Evolutionary conservation across 2,329 filamentous ascomycete species (phyloP).

Genomic region (Monilinia vaccinii-corymbosi): DNA sequence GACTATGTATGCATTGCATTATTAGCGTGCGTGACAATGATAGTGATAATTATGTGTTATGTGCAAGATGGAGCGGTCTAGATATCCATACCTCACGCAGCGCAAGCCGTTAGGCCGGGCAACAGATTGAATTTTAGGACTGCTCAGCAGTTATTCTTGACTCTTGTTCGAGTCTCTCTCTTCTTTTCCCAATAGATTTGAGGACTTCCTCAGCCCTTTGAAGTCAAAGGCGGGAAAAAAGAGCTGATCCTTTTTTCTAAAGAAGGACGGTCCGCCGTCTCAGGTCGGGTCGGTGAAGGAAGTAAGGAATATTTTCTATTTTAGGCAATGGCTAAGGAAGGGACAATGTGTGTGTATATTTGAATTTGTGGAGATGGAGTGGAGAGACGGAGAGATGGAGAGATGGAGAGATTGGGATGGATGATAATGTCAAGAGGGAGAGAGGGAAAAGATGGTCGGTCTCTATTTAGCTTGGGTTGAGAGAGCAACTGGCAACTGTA

Average conservation of each 20-base stretch:
- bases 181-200: slow-evolving; percentile 11
- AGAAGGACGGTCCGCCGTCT: background rate
- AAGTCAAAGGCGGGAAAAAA: slow-evolving; percentile 2
- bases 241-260: slow-evolving; percentile 2
- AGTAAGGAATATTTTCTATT: too few species aligned
- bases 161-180: slow-evolving; percentile 29
- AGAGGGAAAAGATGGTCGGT: background rate
- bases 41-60: too few species aligned
- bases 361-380: slow-evolving; percentile 6
- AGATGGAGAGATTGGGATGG: background rate
- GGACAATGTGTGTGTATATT: background rate
- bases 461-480: slow-evolving; percentile 5
- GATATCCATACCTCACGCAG: slow-evolving; percentile 64
- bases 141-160: slow-evolving; percentile 42
- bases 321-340: background rate
- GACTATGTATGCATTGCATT: slow-evolving; percentile 32
- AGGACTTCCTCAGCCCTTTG: slow-evolving; percentile 25
- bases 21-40: background rate
- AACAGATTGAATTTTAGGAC: slow-evolving; percentile 33
- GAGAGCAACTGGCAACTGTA: too few species aligned
- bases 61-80: slow-evolving; percentile 4
- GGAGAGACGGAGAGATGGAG: slow-evolving; percentile 2
- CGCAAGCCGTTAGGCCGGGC: slow-evolving; percentile 77
- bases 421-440: background rate
- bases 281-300: too few species aligned